Percentiles rank a stretch among this genome's conserved stretches.
Evolutionary conservation across 805 yeast genomes (phyloP).

Genomic region (Schwanniomyces sp.): DNA sequence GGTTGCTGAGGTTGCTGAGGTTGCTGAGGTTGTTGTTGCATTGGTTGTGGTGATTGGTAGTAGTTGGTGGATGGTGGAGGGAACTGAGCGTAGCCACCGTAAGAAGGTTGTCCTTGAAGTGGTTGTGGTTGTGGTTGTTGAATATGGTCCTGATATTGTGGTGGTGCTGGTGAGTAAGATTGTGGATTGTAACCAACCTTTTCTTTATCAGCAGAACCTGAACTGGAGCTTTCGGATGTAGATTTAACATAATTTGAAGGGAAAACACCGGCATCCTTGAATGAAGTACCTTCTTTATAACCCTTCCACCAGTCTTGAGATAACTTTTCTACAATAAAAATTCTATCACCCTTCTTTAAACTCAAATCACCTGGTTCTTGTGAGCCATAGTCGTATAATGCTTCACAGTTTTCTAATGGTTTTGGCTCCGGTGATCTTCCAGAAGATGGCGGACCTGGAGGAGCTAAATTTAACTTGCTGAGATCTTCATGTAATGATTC

Average conservation of each 20-base stretch:
- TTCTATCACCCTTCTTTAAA: slow-evolving; percentile 63
- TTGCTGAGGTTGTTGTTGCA: slow-evolving; percentile 14
- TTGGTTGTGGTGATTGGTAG: slow-evolving; percentile 38
- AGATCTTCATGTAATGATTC: slow-evolving; percentile 2
- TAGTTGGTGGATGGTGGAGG: slow-evolving; percentile 53
- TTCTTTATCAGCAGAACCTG: slow-evolving; percentile 14
- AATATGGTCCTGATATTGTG: slow-evolving; percentile 8
- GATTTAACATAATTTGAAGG: slow-evolving; percentile 80
- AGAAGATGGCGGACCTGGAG: slow-evolving; percentile 20
- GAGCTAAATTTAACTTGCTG: slow-evolving; percentile 1
- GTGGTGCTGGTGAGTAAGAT: slow-evolving; percentile 15
- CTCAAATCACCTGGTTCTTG: slow-evolving; percentile 75
- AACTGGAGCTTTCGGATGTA: slow-evolving; percentile 33
- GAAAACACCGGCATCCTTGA: slow-evolving; percentile 71
- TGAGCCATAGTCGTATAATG: slow-evolving; percentile 70
- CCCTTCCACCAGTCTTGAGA: slow-evolving; percentile 96
- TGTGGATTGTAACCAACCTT: slow-evolving; percentile 14
- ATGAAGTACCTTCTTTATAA: slow-evolving; percentile 29
- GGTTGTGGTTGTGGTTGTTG: slow-evolving; percentile 11
- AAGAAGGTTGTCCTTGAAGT: slow-evolving; percentile 26
- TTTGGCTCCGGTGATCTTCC: slow-evolving; percentile 13
- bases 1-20: slow-evolving; percentile 20
- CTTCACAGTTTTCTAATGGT: slow-evolving; percentile 50
- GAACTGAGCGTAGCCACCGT: slow-evolving; percentile 41
- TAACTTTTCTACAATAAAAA: slow-evolving; percentile 68